A percentile compares a stretch with the other conserved stretches of the same genome.
Conservation (phyloP, 169 alveolate genomes). For the Theileria sp. region DNA sequence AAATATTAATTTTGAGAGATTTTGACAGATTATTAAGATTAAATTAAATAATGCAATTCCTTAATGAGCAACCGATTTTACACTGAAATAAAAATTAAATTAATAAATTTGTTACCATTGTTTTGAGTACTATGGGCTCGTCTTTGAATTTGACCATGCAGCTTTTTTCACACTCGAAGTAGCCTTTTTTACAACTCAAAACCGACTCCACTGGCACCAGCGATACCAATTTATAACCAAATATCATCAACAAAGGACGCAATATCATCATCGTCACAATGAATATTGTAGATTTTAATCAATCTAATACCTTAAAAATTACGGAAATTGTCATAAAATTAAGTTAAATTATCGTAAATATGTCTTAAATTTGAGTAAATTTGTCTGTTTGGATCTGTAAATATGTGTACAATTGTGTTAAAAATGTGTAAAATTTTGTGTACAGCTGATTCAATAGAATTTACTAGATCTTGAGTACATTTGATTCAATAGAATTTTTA, state of each 20-base stretch:
- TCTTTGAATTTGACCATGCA: background rate
- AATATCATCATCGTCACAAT: background rate
- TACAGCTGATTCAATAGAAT: background rate
- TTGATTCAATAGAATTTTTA: background rate
- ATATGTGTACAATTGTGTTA: background rate
- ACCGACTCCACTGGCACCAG: background rate
- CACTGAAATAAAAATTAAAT: background rate
- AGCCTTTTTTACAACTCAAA: background rate
- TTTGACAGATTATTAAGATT: no score
- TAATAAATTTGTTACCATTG: background rate
- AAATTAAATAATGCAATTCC: background rate
- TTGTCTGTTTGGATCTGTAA: background rate
- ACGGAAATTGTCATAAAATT: no score
- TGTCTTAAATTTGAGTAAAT: no score
- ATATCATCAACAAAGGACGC: background rate
- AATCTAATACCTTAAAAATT: no score
- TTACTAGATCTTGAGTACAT: background rate
- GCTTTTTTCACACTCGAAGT: background rate
- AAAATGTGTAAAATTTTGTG: background rate
- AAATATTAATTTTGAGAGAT: no score
- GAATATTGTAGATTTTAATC: no score
- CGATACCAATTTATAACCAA: background rate
- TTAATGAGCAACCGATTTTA: conserved; percentile 1
- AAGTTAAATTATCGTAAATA: no score
- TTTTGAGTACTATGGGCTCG: background rate